phyloP scores from a whole-genome alignment of 1,284 basidiomycete species.

The Cryptococcus floricola region DNA sequence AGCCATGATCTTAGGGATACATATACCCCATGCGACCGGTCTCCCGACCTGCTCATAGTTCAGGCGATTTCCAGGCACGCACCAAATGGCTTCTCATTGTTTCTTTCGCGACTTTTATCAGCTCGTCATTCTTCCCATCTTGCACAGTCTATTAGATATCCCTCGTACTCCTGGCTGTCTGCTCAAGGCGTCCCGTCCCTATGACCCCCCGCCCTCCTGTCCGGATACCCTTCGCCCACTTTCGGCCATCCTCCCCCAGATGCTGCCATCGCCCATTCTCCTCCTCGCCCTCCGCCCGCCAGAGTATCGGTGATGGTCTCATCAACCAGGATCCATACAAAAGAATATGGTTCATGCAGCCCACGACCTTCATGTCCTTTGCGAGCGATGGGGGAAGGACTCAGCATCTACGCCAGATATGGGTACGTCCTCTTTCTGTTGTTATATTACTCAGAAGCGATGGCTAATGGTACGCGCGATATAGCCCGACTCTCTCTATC shows the following conservation, averaged over 20 bases:
- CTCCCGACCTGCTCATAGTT: not conserved
- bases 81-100: not conserved
- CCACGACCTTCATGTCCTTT: not conserved
- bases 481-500: not conserved
- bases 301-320: slow-evolving; percentile 1
- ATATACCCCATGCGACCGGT: too few species aligned
- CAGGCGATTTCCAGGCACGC: not conserved
- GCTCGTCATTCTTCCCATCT: too few species aligned
- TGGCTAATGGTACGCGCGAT: too few species aligned
- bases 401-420: not conserved
- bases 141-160: too few species aligned
- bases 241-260: not conserved
- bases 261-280: not conserved
- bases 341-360: slow-evolving; percentile 9
- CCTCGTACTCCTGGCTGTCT: too few species aligned
- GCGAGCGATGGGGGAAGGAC: not conserved
- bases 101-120: not conserved
- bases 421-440: not conserved
- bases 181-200: too few species aligned
- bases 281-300: not conserved
- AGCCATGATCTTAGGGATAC: too few species aligned
- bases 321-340: slow-evolving; percentile 15
- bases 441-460: too few species aligned
- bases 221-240: not conserved
- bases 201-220: not conserved